Base-by-base conservation (phyloP, 1,284 basidiomycete species). In the Neolentinus lepideus region DNA sequence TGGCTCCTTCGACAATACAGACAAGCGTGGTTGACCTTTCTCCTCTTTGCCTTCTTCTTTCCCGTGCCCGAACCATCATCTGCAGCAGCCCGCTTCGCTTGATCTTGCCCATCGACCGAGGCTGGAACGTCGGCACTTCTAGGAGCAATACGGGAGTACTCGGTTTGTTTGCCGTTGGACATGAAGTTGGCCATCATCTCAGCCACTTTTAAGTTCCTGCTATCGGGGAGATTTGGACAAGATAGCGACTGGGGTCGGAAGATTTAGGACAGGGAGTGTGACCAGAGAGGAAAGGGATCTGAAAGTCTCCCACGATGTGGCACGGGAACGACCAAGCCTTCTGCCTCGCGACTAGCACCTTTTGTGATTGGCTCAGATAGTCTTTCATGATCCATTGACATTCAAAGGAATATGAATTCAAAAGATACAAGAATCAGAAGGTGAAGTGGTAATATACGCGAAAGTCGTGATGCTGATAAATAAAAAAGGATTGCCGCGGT, bases 1-100 rank as follows among this genome's bases (percentile, higher is more conserved):
- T 93, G 88, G 79, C 91, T 94, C 58, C 93, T 76, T 62, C 94
- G 79, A 71, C 94, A 97, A 72, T 96, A 98, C 52, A 98, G 78
- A 69, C 94, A 97, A 1, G 94, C 94, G 72, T 91, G 88, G 71
- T 92, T 93, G 57, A 91, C 88, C 68, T 92, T 92, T 56, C 88
- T 74, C 62, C 89, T 74, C 71, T 89, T 90, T 51, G 66, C 65
- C 71, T 85, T 76, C 65, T 74, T 84, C 70, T 79, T 81, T 9
- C 62, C 65, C 29, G 59, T 36, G 3, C 51, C 55, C 19, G 38
- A 43, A 12, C 64, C 66, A 16, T 70, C 71, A 24, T 68, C 68
- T 35, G 62, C 62, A n/a, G 19, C 53, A 26, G 22, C 14, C 3
- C 47, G 24, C 14, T 25, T 26, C 21, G 9, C 24, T 29, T 50